phyloP scores from a whole-genome alignment of 768 basidiomycete species.

The Pholiota microspora region DNA sequence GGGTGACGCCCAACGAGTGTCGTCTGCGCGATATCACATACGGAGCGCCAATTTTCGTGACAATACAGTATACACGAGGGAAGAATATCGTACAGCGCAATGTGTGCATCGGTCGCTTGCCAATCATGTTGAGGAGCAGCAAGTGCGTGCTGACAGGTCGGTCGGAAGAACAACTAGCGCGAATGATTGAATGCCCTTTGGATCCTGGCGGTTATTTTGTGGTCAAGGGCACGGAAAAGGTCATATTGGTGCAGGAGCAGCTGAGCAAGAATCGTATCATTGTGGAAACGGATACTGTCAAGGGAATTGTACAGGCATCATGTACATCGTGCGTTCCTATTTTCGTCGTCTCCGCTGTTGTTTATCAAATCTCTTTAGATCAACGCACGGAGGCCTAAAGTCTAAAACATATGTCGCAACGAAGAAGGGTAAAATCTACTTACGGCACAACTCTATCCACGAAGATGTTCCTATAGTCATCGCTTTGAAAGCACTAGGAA shows the following conservation, averaged over 20 bases:
- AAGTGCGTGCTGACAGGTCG: conserved; percentile 87
- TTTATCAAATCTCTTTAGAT: conserved; percentile 38
- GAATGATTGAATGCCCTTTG: conserved; percentile 94
- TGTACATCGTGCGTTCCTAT: conserved; percentile 81
- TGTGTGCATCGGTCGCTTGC: conserved; percentile 86
- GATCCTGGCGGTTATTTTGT: conserved; percentile 99
- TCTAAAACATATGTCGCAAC: conserved; percentile 98
- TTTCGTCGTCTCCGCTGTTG: not conserved
- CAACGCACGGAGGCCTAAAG: conserved; percentile 82
- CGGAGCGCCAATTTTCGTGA: conserved; percentile 88
- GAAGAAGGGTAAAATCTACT: conserved; percentile 92
- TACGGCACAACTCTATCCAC: conserved; percentile 95
- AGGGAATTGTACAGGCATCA: conserved; percentile 89
- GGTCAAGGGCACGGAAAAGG: conserved; percentile 98
- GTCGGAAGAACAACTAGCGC: conserved; percentile 79
- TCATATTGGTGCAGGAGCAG: conserved; percentile 98
- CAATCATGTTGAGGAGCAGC: conserved; percentile 95
- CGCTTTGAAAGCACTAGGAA: conserved; percentile 93
- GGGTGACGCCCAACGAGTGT: conserved; percentile 95
- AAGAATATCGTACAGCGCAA: conserved; percentile 85
- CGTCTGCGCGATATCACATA: conserved; percentile 95
- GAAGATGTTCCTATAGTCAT: conserved; percentile 97
- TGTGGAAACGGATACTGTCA: conserved; percentile 89
- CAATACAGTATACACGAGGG: conserved; percentile 92
- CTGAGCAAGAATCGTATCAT: conserved; percentile 99